These are phyloP conservation scores for Suhomyces kilbournensis DNA, from an alignment of 805 yeast genomes.

Conservation along the genomic window DNA sequence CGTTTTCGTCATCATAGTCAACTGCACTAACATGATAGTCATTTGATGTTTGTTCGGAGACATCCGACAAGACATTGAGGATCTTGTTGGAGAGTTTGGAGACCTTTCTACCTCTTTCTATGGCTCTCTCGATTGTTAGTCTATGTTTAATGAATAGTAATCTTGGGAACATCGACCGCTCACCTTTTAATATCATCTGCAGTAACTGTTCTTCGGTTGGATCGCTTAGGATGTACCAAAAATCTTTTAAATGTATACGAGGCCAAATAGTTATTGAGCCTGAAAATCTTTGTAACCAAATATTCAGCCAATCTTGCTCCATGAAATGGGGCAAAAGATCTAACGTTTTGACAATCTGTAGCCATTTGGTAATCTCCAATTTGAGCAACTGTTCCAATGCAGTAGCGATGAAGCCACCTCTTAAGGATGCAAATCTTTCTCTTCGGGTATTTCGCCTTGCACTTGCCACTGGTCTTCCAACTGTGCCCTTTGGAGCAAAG, in stretches of 20 bases:
- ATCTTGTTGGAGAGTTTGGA: slow-evolving; percentile 15
- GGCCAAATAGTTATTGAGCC: slow-evolving; percentile 82
- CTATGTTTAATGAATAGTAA: slow-evolving; percentile 63
- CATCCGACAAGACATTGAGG: slow-evolving; percentile 11
- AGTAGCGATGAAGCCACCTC: slow-evolving; percentile 77
- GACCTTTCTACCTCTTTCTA: slow-evolving; percentile 47
- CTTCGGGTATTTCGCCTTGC: slow-evolving; percentile 39
- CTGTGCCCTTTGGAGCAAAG: slow-evolving; percentile 76
- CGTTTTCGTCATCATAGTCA: slow-evolving; percentile 11
- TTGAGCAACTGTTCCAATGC: slow-evolving; percentile 69
- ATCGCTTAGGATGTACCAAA: slow-evolving; percentile 62
- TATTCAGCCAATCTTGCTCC: slow-evolving; percentile 78
- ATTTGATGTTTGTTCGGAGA: slow-evolving; percentile 1
- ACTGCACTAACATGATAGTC: slow-evolving; percentile 7
- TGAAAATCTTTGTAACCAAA: slow-evolving; percentile 70
- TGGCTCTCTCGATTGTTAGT: slow-evolving; percentile 60
- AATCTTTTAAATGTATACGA: slow-evolving; percentile 55
- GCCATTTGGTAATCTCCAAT: slow-evolving; percentile 75
- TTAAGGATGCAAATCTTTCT: slow-evolving; percentile 40
- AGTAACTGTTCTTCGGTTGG: slow-evolving; percentile 59
- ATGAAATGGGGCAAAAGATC: slow-evolving; percentile 65
- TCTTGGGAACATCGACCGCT: slow-evolving; percentile 63
- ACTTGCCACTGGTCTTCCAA: slow-evolving; percentile 71
- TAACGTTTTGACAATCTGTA: slow-evolving; percentile 59
- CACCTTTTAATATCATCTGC: slow-evolving; percentile 59